Evolutionary conservation across 2,329 filamentous ascomycete genomes (phyloP), one percentile per base, ranked within the genome.

Genomic region (Fusarium albosuccineum): DNA sequence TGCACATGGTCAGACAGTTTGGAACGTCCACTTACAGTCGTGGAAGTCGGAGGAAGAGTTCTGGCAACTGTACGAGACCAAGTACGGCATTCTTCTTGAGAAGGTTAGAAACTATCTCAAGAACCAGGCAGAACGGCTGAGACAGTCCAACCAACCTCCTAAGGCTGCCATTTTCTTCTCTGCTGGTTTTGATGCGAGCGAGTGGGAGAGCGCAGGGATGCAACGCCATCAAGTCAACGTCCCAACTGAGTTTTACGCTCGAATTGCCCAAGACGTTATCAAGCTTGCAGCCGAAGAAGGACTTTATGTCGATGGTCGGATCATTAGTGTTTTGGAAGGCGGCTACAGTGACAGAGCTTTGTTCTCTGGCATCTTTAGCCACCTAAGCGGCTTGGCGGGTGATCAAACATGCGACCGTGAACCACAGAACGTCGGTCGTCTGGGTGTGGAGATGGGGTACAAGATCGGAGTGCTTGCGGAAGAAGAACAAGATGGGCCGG

Each of bases 171-270:
- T 99, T 45, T 99, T 99, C 80, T 82, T 99, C 50, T 98, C 95
- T 45, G 94, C 96, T 3, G 97, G 96, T 0, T 99, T 99, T 69
- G 96, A 99, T 79, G 96, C 96, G 4, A 97, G 94, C 75, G 94
- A 99, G 76, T 97, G 92, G 89, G 96, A 99, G 77, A 90, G 92
- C 16, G 84, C 87, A 5, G 93, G 93, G 4, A 99, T 99, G 96
- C 96, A 99, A 79, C 87, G 96, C 46, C 96, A 99, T 78, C 91
- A 92, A 60, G 94, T 97, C 73, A 97, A 97, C 74, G 96, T 99
- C 3, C 95, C 96, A 0, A 99, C 95, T 0, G 93, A 95, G 54
- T 99, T 99, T 76, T 99, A 98, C 75, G 96, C 96, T 49, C 89
- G 92, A 2, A 91, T 99, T 67, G 95, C 95, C 0, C 87, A 90